Evolutionary conservation across 108 stramenopile species (phyloP), one percentile per base, ranked within the genome.

Genomic region (Phaeodactylum tricornutum): DNA sequence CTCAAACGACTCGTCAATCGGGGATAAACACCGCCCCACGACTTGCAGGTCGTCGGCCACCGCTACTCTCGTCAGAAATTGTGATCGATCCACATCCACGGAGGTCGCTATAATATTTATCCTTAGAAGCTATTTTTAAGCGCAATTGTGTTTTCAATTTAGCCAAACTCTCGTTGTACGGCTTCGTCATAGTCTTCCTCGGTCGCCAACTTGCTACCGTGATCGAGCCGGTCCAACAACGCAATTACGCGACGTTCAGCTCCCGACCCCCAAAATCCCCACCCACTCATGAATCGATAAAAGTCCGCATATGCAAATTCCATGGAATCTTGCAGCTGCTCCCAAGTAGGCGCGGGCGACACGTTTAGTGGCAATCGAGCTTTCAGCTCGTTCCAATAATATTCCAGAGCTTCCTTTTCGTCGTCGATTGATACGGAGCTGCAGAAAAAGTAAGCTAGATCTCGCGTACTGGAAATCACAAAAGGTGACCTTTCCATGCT

Each of bases 401-500:
- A 58, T 14, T 47, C 15, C 4, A 72, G 28, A 9, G 47, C 57
- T 17, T 53, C 49, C 3, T 29, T 39, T 36, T 74, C 66, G 17
- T 58, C 47, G 31, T 62, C 41, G 4, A 38, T 53, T 6, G 53
- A 60, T 16, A 50, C 69, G 15, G 66, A 56, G 7, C 53, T 52
- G 50, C 76, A 80, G 3, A 87, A 50, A 56, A 77, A 80, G 32
- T 87, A 87, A 0, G 81, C 78, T 43, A 87, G 47, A 65, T 87
- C 85, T 36, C 64, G 52, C 21, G 76, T 87, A 87, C 31, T 87
- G 85, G 58, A 87, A 87, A 39, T 87, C 85, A 30, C 66, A 81
- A 60, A 87, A 63, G 46, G 66, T 43, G 3, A 75, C 60, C 3
- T 9, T 51, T 1, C 32, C 24, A 1, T 29, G 29, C 15, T 16